Evolutionary conservation across 352 stramenopile species (phyloP).

Genomic region (Phytophthora chlamydospora): DNA sequence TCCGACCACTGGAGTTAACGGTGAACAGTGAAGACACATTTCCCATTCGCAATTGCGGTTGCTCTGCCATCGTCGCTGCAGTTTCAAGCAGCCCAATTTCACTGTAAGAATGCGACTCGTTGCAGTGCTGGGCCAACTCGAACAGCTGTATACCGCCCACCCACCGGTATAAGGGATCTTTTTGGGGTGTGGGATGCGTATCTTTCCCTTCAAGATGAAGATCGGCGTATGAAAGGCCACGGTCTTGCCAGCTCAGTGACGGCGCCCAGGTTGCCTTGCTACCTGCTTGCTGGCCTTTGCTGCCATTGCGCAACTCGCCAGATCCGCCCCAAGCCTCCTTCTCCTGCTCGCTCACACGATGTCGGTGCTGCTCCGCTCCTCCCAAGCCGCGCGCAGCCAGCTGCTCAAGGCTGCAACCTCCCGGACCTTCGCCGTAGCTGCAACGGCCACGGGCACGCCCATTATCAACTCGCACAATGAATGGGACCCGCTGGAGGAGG

Average conservation of each 20-base stretch:
- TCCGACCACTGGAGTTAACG: no score
- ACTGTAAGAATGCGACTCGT: no score
- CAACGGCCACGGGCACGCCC: conserved; percentile 44
- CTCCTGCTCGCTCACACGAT: neutral
- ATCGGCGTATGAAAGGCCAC: conserved; percentile 20
- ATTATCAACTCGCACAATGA: conserved; percentile 93
- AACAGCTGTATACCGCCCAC: neutral
- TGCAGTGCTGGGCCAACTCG: no score
- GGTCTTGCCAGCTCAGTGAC: conserved; percentile 11
- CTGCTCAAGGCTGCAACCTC: conserved; percentile 16
- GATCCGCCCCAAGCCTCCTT: conserved; percentile 14
- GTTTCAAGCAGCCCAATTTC: no score
- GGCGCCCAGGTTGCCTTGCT: neutral
- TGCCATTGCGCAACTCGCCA: conserved; percentile 22
- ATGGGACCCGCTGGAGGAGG: conserved; percentile 91
- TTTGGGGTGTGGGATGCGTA: conserved; percentile 4
- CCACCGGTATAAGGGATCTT: conserved; percentile 9
- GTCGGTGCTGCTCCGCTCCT: conserved; percentile 14
- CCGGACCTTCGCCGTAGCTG: conserved; percentile 14
- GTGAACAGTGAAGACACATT: no score
- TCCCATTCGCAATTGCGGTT: no score
- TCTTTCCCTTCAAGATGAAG: conserved; percentile 31
- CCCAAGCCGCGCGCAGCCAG: conserved; percentile 3
- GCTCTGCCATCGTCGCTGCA: no score
- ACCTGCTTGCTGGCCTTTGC: neutral